phyloP scores from a whole-genome alignment of 257 asterid genomes.

The Penstemon newberryi region DNA sequence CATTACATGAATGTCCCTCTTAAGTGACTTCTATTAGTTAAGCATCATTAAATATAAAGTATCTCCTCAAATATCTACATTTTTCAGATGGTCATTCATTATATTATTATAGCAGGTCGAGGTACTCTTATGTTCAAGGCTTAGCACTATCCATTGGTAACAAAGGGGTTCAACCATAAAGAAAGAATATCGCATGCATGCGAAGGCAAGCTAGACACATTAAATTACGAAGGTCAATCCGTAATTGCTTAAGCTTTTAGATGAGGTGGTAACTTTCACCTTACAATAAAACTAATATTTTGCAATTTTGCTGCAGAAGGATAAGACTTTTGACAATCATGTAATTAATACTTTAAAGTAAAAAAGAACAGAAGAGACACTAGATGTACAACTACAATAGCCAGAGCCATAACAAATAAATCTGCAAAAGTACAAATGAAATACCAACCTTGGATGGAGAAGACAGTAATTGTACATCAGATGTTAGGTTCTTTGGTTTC shows the following conservation, averaged over 20 bases:
- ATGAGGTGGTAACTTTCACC: constrained; percentile 16
- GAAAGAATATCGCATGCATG: background rate
- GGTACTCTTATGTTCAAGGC: background rate
- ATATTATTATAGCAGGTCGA: too few species aligned
- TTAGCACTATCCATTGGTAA: too few species aligned
- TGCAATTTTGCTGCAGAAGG: constrained; percentile 13
- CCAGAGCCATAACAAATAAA: constrained; percentile 14
- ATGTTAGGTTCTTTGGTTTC: constrained; percentile 54
- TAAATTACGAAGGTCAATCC: background rate
- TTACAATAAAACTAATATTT: constrained; percentile 10
- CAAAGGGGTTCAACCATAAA: background rate
- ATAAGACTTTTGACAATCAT: constrained; percentile 1
- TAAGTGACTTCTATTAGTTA: background rate
- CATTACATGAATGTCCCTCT: background rate
- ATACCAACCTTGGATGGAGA: constrained; percentile 82
- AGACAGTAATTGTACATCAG: constrained; percentile 56
- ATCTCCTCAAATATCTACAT: background rate
- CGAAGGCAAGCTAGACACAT: background rate
- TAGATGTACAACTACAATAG: constrained; percentile 13
- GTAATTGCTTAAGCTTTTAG: background rate
- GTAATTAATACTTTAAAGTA: background rate
- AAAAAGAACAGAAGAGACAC: constrained; percentile 12
- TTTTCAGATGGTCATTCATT: background rate
- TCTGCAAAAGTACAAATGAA: constrained; percentile 22
- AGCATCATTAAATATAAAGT: background rate